Conservation (phyloP, 345 rosid species). For the Linum lewisii region DNA sequence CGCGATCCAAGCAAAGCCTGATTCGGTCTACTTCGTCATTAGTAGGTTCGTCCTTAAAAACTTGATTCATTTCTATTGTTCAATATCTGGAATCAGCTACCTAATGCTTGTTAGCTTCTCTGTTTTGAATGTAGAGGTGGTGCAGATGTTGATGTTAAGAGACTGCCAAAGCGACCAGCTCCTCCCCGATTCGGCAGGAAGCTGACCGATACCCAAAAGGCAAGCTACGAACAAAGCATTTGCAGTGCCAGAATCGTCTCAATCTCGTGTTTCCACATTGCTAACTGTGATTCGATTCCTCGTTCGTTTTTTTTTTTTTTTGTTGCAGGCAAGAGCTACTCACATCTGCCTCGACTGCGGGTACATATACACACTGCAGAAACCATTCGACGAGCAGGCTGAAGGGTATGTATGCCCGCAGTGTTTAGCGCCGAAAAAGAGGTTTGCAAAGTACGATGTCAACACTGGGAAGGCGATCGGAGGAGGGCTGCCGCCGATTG, state of each 20-base stretch:
- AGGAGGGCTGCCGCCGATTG: conserved; percentile 87
- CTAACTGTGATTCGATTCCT: conserved; percentile 3
- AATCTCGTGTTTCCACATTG: not conserved
- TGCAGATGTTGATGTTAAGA: conserved; percentile 75
- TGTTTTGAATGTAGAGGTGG: conserved; percentile 54
- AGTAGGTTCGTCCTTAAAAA: conserved; percentile 42
- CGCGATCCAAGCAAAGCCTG: conserved; percentile 96
- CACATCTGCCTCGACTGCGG: conserved; percentile 98
- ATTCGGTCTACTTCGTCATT: conserved; percentile 87
- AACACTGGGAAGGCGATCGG: conserved; percentile 82
- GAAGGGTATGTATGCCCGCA: conserved; percentile 84
- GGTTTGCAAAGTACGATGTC: conserved; percentile 74
- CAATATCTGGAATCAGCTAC: not conserved
- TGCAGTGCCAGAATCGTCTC: too few species aligned
- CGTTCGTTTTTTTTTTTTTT: too few species aligned
- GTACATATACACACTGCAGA: conserved; percentile 62
- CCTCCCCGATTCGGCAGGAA: conserved; percentile 96
- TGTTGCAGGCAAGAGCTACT: conserved; percentile 74
- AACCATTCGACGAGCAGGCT: conserved; percentile 92
- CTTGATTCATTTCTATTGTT: not conserved
- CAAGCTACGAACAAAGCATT: conserved; percentile 3
- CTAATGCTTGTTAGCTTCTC: not conserved
- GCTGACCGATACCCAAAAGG: conserved; percentile 88
- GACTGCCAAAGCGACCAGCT: conserved; percentile 82
- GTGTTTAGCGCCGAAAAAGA: conserved; percentile 84